Evolutionary conservation across 129 eudicot genomes (phyloP).

Genomic region (Helichrysum umbraculigerum): DNA sequence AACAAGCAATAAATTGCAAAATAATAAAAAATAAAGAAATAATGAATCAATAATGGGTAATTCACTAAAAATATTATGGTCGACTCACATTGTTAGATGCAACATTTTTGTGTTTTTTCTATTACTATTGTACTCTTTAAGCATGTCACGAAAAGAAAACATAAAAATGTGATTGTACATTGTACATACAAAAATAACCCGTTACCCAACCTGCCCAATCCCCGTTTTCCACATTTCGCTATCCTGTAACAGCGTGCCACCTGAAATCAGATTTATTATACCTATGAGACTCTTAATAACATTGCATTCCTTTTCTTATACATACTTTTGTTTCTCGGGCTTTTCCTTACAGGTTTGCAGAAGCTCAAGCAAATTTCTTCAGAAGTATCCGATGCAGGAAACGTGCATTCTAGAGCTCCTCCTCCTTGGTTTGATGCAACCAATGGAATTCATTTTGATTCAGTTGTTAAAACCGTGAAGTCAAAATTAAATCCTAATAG

Average conservation of each 20-base stretch:
- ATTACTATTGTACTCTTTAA: background rate
- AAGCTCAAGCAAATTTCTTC: constrained; percentile 55
- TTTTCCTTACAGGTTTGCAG: constrained; percentile 44
- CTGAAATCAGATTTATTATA: background rate
- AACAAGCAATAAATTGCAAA: no score
- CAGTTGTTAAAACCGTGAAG: constrained; percentile 30
- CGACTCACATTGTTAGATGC: background rate
- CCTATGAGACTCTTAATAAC: constrained; percentile 9
- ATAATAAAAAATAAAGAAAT: no score
- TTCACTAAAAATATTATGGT: background rate
- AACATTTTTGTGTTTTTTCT: background rate
- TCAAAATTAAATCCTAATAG: constrained; percentile 83
- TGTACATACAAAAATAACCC: no score
- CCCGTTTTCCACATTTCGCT: no score
- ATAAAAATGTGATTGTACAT: no score
- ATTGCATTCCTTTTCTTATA: background rate
- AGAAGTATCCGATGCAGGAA: constrained; percentile 42
- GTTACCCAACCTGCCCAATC: no score
- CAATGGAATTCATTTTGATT: constrained; percentile 29
- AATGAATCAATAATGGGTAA: no score
- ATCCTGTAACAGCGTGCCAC: no score
- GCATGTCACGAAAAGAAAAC: background rate
- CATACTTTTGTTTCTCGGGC: background rate
- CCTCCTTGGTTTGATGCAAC: constrained; percentile 81
- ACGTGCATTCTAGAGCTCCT: constrained; percentile 90